These are phyloP conservation scores for Pseudogymnoascus sp. DNA, from an alignment of 2,329 filamentous ascomycete species.

Conservation along the genomic window DNA sequence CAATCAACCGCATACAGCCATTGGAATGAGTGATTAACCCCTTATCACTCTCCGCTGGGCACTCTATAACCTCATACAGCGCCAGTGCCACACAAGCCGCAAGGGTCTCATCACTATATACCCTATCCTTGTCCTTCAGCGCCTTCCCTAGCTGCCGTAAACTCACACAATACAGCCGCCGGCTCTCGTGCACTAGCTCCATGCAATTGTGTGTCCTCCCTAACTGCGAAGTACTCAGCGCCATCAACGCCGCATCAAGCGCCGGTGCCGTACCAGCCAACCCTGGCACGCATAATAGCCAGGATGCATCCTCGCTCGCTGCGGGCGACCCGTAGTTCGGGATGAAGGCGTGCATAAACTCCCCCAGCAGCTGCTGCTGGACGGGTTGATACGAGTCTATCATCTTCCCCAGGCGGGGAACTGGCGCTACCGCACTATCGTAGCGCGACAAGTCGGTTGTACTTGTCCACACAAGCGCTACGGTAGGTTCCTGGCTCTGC, in stretches of 20 bases:
- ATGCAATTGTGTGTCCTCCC: slow-evolving; percentile 24
- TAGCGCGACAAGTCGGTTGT: neutral
- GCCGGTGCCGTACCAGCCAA: slow-evolving; percentile 23
- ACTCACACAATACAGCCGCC: slow-evolving; percentile 29
- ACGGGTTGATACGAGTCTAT: slow-evolving; percentile 3
- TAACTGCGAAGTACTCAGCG: slow-evolving; percentile 25
- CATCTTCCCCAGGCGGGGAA: neutral
- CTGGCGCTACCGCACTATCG: neutral
- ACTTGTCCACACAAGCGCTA: neutral
- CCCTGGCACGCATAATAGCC: slow-evolving; percentile 25
- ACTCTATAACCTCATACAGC: slow-evolving; percentile 32
- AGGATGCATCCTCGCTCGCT: slow-evolving; percentile 17
- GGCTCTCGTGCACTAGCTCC: slow-evolving; percentile 26
- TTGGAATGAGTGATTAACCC: slow-evolving; percentile 30
- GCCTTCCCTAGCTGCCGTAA: slow-evolving; percentile 32
- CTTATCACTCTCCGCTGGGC: slow-evolving; percentile 25
- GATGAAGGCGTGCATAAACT: slow-evolving; percentile 24
- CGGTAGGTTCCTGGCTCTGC: neutral
- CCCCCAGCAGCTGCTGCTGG: slow-evolving; percentile 26
- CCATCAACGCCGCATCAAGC: slow-evolving; percentile 26
- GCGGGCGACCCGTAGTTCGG: slow-evolving; percentile 12
- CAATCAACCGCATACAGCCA: slow-evolving; percentile 29
- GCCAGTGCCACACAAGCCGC: slow-evolving; percentile 31
- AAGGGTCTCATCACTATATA: slow-evolving; percentile 31
- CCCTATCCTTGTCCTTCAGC: slow-evolving; percentile 26